Evolutionary conservation across 2,329 filamentous ascomycete species (phyloP), one percentile per base, ranked within the genome.

Genomic region (Stemphylium vesicarium): DNA sequence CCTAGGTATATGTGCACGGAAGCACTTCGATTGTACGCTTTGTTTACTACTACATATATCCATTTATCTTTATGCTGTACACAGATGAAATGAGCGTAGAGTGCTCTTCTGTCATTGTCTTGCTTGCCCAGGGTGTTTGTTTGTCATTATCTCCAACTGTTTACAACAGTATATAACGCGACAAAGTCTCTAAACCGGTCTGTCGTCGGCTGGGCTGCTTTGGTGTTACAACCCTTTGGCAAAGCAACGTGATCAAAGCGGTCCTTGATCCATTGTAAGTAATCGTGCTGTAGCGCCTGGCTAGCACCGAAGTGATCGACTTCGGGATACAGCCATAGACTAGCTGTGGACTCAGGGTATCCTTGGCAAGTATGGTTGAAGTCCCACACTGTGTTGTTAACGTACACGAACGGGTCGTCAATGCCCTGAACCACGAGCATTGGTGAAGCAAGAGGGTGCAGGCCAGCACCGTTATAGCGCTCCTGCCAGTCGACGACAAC

Each of bases 401-500:
- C 59, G 36, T 67, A 65, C 1, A 52, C 54, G 10, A 65, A 42
- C 4, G 38, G 24, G 32, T 66, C 64, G 0, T 39, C 41, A 11
- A 36, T 26, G 13, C 64, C 59, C 41, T 59, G 56, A 13, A 65
- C 55, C 1, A 68, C 64, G 4, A 66, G 45, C 63, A 68, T 63
- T 4, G 63, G 61, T 18, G 63, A 63, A 15, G 64, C 61, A n/a
- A 68, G 52, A 9, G 58, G 47, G 41, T 68, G 56, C 10, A 59
- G 59, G 2, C 63, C 64, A 11, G 56, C 61, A 31, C 64, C 63
- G n/a, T 65, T 65, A 46, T 61, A 65, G 11, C 57, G 53, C 16
- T 63, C 57, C 39, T 67, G 61, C 64, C 63, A 65, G 37, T 63
- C 56, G 3, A 65, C 49, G 7, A 64, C 56, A 2, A 36, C 49